Conservation (phyloP, 805 yeast species). For the Ogataea siamensis region DNA sequence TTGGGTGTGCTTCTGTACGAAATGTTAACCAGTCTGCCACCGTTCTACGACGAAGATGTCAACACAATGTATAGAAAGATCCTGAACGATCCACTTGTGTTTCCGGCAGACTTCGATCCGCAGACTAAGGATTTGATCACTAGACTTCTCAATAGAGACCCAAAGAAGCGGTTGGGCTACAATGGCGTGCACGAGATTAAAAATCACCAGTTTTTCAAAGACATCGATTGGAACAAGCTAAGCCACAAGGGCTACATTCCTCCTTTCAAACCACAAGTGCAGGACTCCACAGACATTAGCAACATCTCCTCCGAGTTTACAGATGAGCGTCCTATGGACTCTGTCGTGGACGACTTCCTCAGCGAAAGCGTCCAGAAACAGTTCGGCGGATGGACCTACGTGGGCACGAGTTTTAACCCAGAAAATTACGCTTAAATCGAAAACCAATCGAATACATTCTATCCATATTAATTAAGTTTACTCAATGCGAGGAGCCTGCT, state of each 20-base stretch:
- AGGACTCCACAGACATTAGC: slow-evolving; percentile 81
- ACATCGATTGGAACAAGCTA: slow-evolving; percentile 86
- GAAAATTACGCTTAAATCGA: slow-evolving; percentile 12
- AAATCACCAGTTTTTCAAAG: slow-evolving; percentile 79
- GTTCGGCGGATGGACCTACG: slow-evolving; percentile 98
- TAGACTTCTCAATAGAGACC: slow-evolving; percentile 81
- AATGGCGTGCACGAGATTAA: slow-evolving; percentile 85
- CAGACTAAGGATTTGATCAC: slow-evolving; percentile 80
- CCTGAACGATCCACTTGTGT: slow-evolving; percentile 80
- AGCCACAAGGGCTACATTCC: slow-evolving; percentile 87
- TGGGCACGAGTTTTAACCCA: slow-evolving; percentile 45
- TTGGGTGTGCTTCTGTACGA: slow-evolving; percentile 90
- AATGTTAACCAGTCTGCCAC: slow-evolving; percentile 96
- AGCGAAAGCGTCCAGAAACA: slow-evolving; percentile 96
- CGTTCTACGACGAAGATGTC: slow-evolving; percentile 92
- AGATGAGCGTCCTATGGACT: slow-evolving; percentile 87
- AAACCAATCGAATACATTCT: slow-evolving; percentile 2
- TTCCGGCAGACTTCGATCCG: slow-evolving; percentile 83
- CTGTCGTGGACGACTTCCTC: slow-evolving; percentile 88
- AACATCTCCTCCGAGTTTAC: slow-evolving; percentile 94
- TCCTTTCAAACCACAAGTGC: slow-evolving; percentile 91
- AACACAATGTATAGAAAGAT: slow-evolving; percentile 93
- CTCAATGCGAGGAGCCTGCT: slow-evolving; percentile 11
- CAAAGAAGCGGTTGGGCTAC: slow-evolving; percentile 69
- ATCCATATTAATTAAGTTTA: slow-evolving; percentile 8